Conservation (phyloP, 192 early-diverging fungal genomes). For the Glomus cerebriforme region DNA sequence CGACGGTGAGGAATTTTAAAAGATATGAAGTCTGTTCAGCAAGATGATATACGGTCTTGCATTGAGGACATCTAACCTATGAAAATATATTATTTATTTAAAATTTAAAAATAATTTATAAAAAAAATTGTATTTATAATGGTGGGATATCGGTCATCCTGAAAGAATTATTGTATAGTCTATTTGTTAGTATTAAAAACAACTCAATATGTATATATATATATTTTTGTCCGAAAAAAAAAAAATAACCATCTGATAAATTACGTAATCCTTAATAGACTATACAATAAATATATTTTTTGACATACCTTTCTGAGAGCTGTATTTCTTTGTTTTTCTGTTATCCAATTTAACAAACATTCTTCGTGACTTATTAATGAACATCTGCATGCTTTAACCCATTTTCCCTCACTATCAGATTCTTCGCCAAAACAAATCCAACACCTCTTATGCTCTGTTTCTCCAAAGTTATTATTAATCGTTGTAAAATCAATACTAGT, state of each 20-base stretch:
- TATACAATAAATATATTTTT: neutral
- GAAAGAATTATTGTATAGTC: neutral
- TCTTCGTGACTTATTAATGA: constrained; percentile 78
- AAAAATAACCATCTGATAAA: no score
- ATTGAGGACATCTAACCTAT: constrained; percentile 74
- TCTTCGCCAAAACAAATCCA: constrained; percentile 83
- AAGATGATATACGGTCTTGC: constrained; percentile 63
- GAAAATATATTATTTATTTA: neutral
- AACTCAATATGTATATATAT: neutral
- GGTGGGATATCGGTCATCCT: neutral
- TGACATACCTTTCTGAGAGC: constrained; percentile 48
- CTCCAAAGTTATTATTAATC: neutral
- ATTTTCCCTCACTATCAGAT: constrained; percentile 56
- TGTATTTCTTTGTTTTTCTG: constrained; percentile 62
- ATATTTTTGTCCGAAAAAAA: no score
- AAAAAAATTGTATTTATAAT: neutral
- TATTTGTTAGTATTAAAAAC: neutral
- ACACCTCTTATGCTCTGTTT: constrained; percentile 49
- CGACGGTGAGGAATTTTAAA: constrained; percentile 50
- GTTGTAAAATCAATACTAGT: neutral
- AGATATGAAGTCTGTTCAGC: constrained; percentile 54
- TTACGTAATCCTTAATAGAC: neutral
- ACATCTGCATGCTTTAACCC: constrained; percentile 73
- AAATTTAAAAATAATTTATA: constrained; percentile 43
- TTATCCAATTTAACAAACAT: constrained; percentile 76